Conservation (phyloP, 2,329 filamentous ascomycete genomes). For the Chaetomium olivaceum region DNA sequence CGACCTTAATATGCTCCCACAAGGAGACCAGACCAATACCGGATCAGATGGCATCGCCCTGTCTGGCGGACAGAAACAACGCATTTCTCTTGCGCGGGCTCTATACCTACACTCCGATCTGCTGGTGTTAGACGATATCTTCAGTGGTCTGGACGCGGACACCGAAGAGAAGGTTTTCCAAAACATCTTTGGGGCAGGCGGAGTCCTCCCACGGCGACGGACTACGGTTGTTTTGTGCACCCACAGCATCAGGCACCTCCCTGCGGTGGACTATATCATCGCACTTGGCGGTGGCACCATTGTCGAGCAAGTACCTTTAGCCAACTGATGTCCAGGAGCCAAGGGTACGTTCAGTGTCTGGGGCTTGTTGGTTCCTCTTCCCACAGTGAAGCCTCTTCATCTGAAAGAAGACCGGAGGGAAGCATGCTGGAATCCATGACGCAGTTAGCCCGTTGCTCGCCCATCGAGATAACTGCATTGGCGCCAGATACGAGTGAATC, state of each 20-base stretch:
- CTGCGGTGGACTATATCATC: constrained; percentile 49
- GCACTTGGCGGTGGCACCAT: constrained; percentile 46
- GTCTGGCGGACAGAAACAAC: constrained; percentile 47
- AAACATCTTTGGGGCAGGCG: constrained; percentile 41
- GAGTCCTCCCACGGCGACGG: constrained; percentile 35
- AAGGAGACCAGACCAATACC: constrained; percentile 41
- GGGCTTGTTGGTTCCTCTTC: constrained; percentile 30
- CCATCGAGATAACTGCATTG: too few relatives aligned
- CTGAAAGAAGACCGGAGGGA: too few relatives aligned
- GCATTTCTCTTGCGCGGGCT: constrained; percentile 33
- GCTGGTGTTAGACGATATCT: constrained; percentile 33
- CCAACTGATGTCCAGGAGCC: constrained; percentile 39
- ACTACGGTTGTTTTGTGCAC: constrained; percentile 42
- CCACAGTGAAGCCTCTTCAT: too few relatives aligned
- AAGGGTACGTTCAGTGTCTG: constrained; percentile 45
- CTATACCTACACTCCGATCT: constrained; percentile 31
- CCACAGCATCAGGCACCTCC: constrained; percentile 43
- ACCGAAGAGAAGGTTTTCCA: constrained; percentile 46
- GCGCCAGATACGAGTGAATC: too few relatives aligned
- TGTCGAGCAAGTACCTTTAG: constrained; percentile 46
- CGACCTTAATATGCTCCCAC: constrained; percentile 38
- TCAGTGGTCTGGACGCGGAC: constrained; percentile 35
- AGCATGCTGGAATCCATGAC: too few relatives aligned
- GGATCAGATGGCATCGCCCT: constrained; percentile 49
- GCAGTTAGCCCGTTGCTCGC: too few relatives aligned